Evolutionary conservation across 306 rosid species (phyloP), one percentile per base, ranked within the genome.

Genomic region (Gastrolobium villosum): DNA sequence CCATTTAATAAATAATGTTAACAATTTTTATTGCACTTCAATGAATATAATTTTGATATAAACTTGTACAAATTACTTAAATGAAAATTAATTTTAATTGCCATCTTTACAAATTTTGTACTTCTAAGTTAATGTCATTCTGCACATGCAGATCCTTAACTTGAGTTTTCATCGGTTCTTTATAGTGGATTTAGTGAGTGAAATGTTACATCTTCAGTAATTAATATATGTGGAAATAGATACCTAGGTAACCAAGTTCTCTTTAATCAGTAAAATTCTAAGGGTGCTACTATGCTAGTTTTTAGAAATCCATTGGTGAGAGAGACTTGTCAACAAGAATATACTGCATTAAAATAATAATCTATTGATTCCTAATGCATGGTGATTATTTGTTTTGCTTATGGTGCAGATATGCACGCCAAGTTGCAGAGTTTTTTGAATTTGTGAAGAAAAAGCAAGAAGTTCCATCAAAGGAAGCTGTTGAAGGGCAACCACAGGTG

Each of bases 381-480:
- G 65, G 37, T 7, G 2, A 26, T 6, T 13, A 67, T 30, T 36
- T 79, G 45, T 59, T 80, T 50, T 62, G 76, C 59, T 36, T 69
- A 69, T 73, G 78, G 46, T 81, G 89, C 88, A 94, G 99, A 89
- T 92, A 93, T 86, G 99, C 99, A 2, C 94, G 91, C 39, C 99
- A 95, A 84, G 97, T 95, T 61, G 97, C 98, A 0, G 90, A 91
- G 84, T 95, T 95, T 79, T 95, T 95, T 76, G 97, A 91, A 81
- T 95, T 86, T 79, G 99, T 95, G 55, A 95, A 95, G 93, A 91
- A 91, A 57, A 90, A 83, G 88, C 86, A 88, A 10, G 92, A 81
- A 70, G 85, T 67, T 75, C 50, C 89, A 44, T 69, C 87, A 2
- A 45, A 72, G n/a, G 87, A 88, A 66, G 89, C 73, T 49, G 66